Evolutionary conservation across 805 yeast genomes (phyloP), one percentile per base, ranked within the genome.

Genomic region (Tetrapisispora taiwanensis): DNA sequence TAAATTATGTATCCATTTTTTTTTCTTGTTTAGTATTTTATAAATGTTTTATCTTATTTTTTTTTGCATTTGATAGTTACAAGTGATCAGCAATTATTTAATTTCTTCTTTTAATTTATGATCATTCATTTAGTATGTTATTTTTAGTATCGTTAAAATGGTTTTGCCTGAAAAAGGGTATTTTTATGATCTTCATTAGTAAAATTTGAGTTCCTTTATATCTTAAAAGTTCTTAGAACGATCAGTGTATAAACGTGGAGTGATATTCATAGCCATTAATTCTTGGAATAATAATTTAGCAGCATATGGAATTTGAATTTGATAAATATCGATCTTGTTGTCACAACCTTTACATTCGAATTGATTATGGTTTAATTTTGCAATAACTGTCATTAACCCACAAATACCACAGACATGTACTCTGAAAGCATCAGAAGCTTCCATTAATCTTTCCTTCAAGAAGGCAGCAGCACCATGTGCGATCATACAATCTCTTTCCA

Each of bases 401-500:
- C 99, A 92, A 58, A 90, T 79, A 60, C 97, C 98, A 73, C 99
- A 92, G 27, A 92, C 82, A 63, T 92, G 97, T 36, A 92, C 97
- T 68, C 97, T 78, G 74, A 92, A 92, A 1, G 97, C 97, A 71
- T 92, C 99, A 0, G 97, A 90, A 12, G 97, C 96, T 68, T 92
- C 97, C 97, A 92, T 90, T 65, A 92, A 73, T 66, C 99, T 78
- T 71, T 92, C 99, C 68, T 90, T 88, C 71, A 92, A 76, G 73
- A 92, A 90, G 7, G 97, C 94, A 4, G 98, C 97, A 13, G 97
- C 97, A 66, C 99, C 99, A 64, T 92, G 97, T 2, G 99, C 98
- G 74, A 92, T 92, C 97, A 92, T 90, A 83, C 99, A 92, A 75
- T 92, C 99, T 73, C 99, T 86, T 71, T 92, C 99, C 99, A 92